Base-by-base conservation (phyloP, 768 basidiomycete species). In the Mycena alexandri region DNA sequence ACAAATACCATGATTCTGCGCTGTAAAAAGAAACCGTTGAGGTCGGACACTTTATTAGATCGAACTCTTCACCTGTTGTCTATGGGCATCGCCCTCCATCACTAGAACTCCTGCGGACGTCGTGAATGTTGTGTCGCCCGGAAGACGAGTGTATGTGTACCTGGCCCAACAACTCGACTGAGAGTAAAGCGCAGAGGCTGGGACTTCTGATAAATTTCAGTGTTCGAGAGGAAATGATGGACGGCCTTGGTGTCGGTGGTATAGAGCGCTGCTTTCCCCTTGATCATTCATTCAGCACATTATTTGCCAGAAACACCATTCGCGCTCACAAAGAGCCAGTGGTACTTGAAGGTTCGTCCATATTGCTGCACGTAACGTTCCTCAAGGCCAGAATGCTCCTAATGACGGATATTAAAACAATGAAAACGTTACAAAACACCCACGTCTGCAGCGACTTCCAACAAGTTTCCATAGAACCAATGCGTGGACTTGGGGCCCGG, bases 241-340 rank as follows among this genome's bases (percentile, higher is more conserved):
- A 89, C 21, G 0, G 87, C 87, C 8, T 81, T 79, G 1, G 83
- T 76, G 68, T 90, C 89, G 47, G 77, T 63, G 0, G 86, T 86
- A 71, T 81, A 75, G n/a, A 87, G 13, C 38, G 38, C 4, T 11
- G 38, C 14, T 38, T 38, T 10, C 2, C 38, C 38, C 38, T 38
- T 38, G 2, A 14, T 38, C 38, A 9, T 10, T 11, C 38, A 38
- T 36, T 38, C 10, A 38, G 38, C 10, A 14, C 38, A 29, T 38
- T 11, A 38, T 38, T 3, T 11, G 11, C 11, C 9, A 14, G 10
- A 10, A 38, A 38, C 5, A 38, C 4, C 10, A 38, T 38, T 10
- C 38, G 38, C 11, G 38, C 38, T 38, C 38, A 38, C 38, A 14
- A 38, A 38, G 11, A 38, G 38, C 38, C 14, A 14, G 38, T 38